Evolutionary conservation across 805 yeast genomes (phyloP), one percentile per base, ranked within the genome.

Genomic region (Priceomyces medius): DNA sequence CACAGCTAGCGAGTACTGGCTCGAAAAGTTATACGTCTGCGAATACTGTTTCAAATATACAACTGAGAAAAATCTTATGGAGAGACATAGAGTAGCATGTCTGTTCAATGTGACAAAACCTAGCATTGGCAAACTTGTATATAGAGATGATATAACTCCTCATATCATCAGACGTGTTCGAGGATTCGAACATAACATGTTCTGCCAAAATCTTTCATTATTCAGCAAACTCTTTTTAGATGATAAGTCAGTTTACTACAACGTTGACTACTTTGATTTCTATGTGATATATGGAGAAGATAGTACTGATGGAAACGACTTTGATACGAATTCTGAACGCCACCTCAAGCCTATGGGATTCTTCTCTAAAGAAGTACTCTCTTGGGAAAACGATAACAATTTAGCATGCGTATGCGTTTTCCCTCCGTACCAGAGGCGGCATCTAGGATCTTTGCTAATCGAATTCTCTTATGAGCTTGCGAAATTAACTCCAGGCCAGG

Each of bases 191-290:
- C 79, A 84, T 51, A 68, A 72, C 41, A 60, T 88, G 19, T 88
- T 82, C 49, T 80, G 96, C 48, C 98, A 91, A 58, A 82, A 87
- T 50, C 61, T 93, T 44, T 81, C 91, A 45, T 69, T 93, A 5
- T 83, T 91, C 59, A 93, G 95, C 0, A 88, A 90, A 62, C 74
- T 93, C 28, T 93, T 88, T 54, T 73, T 93, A 7, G 96, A 89
- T 47, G 88, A 87, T 58, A 93, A 93, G 63, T 87, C 96, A 0
- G 83, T 91, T 23, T 88, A 81, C 60, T 91, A 85, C 64, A 76
- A 81, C 27, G 79, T 88, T 3, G 90, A 85, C 27, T 76, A 77
- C 41, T 91, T 85, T 61, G 90, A 86, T 46, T 88, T 88, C 60
- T 93, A 81, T 59, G 73, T 88, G 20, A 68, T 82, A 2, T 87